phyloP scores from a whole-genome alignment of 2,329 filamentous ascomycete species.

The Nannizziopsis arthrosporioides region DNA sequence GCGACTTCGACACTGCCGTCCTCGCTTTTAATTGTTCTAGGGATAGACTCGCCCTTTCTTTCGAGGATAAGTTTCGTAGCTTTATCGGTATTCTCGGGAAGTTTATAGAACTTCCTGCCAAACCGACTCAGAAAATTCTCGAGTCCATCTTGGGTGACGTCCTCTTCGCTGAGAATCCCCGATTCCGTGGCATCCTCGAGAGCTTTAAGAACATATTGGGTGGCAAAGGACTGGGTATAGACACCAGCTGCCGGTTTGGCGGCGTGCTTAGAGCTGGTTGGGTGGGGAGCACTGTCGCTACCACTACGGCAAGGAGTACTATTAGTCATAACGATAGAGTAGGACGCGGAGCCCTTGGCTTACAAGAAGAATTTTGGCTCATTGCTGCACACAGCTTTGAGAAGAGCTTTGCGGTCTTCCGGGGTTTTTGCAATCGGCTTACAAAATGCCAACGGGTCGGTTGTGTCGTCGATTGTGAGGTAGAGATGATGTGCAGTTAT shows the following conservation, averaged over 20 bases:
- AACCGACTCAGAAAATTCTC: conserved; percentile 48
- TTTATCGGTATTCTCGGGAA: conserved; percentile 31
- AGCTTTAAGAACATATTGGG: conserved; percentile 48
- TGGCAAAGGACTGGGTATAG: conserved; percentile 51
- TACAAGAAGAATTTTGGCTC: conserved; percentile 51
- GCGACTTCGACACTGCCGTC: conserved; percentile 43
- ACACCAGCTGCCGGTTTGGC: conserved; percentile 42
- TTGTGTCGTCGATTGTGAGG: conserved; percentile 63
- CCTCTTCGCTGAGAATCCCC: conserved; percentile 42
- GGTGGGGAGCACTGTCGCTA: conserved; percentile 61
- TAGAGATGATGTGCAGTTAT: conserved; percentile 82
- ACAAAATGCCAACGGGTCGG: conserved; percentile 67
- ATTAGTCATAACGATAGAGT: neutral
- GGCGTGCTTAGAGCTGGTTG: conserved; percentile 42
- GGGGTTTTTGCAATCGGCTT: conserved; percentile 64
- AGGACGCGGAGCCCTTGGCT: neutral
- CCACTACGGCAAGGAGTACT: conserved; percentile 16
- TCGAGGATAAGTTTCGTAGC: conserved; percentile 40
- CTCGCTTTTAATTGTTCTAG: conserved; percentile 39
- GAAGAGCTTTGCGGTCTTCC: conserved; percentile 58
- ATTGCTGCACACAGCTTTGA: conserved; percentile 47
- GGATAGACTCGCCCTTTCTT: conserved; percentile 39
- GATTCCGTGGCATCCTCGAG: conserved; percentile 45
- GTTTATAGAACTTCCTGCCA: conserved; percentile 48
- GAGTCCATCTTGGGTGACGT: conserved; percentile 44